Conservation (phyloP, 139 green algal genomes). For the Monoraphidium neglectum region DNA sequence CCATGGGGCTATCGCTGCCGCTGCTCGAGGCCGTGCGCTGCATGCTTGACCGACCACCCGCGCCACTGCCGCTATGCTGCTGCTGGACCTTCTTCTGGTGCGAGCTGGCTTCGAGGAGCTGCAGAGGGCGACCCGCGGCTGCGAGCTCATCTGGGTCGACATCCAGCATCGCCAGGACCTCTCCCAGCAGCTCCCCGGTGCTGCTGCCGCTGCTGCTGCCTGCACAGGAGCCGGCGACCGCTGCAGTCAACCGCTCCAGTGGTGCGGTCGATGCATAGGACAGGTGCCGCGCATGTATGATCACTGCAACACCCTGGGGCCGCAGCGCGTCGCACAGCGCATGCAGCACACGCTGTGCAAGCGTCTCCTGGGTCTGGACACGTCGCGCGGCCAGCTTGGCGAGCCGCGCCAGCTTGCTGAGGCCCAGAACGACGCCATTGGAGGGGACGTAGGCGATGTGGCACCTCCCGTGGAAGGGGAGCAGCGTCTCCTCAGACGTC, state of each 20-base stretch:
- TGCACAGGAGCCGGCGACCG: conserved; percentile 11
- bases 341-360: conserved; percentile 56
- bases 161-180: conserved; percentile 59
- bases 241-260: not conserved
- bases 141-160: conserved; percentile 6
- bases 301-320: conserved; percentile 57
- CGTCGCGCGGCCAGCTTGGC: conserved; percentile 73
- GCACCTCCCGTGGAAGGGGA: conserved; percentile 90
- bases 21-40: no score
- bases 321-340: conserved; percentile 50
- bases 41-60: no score
- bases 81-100: no score
- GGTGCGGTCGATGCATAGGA: conserved; percentile 17
- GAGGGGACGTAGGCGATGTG: conserved; percentile 93
- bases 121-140: no score
- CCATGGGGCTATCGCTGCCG: conserved; percentile 5
- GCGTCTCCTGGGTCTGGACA: conserved; percentile 71
- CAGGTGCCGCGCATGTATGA: conserved; percentile 73
- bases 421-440: conserved; percentile 76
- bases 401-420: conserved; percentile 88
- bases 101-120: conserved; percentile 1
- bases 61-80: no score
- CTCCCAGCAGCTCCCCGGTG: conserved; percentile 20
- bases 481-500: conserved; percentile 71
- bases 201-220: not conserved